phyloP scores from a whole-genome alignment of 1,284 basidiomycete species.

The Testicularia cyperi region DNA sequence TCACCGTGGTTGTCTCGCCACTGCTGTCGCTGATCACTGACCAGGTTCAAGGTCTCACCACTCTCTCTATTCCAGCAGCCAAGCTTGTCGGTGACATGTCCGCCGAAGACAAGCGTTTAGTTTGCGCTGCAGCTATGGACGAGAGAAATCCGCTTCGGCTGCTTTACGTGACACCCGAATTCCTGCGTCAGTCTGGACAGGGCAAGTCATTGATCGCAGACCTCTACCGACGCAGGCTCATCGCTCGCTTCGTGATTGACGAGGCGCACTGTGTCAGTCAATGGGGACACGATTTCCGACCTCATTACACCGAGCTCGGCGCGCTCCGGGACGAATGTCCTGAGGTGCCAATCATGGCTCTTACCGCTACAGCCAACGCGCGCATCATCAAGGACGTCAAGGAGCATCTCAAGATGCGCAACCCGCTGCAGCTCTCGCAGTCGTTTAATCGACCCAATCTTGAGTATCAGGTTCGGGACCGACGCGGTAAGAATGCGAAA shows the following conservation, averaged over 20 bases:
- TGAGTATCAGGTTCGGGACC: slow-evolving; percentile 70
- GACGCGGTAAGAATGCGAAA: slow-evolving; percentile 65
- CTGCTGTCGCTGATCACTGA: slow-evolving; percentile 87
- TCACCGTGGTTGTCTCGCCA: slow-evolving; percentile 88
- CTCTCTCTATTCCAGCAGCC: slow-evolving; percentile 72
- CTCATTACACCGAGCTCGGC: slow-evolving; percentile 66
- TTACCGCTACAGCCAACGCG: slow-evolving; percentile 88
- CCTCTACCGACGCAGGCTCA: slow-evolving; percentile 66
- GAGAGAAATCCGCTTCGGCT: slow-evolving; percentile 64
- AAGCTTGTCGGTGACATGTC: slow-evolving; percentile 70
- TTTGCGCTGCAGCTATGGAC: slow-evolving; percentile 62
- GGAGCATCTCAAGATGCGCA: slow-evolving; percentile 68
- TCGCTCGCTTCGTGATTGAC: slow-evolving; percentile 91
- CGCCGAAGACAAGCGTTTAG: slow-evolving; percentile 61
- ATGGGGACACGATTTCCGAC: slow-evolving; percentile 81
- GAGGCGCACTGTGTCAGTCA: slow-evolving; percentile 88
- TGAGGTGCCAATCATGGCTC: slow-evolving; percentile 84
- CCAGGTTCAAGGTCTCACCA: slow-evolving; percentile 75
- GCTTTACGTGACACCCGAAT: slow-evolving; percentile 91
- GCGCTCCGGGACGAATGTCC: slow-evolving; percentile 74
- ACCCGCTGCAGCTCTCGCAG: slow-evolving; percentile 64
- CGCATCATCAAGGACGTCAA: slow-evolving; percentile 79
- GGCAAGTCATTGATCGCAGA: slow-evolving; percentile 68
- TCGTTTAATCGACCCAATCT: slow-evolving; percentile 94
- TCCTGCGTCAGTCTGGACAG: slow-evolving; percentile 61